Conservation (phyloP, 345 rosid genomes). For the Syzygium aqueum region DNA sequence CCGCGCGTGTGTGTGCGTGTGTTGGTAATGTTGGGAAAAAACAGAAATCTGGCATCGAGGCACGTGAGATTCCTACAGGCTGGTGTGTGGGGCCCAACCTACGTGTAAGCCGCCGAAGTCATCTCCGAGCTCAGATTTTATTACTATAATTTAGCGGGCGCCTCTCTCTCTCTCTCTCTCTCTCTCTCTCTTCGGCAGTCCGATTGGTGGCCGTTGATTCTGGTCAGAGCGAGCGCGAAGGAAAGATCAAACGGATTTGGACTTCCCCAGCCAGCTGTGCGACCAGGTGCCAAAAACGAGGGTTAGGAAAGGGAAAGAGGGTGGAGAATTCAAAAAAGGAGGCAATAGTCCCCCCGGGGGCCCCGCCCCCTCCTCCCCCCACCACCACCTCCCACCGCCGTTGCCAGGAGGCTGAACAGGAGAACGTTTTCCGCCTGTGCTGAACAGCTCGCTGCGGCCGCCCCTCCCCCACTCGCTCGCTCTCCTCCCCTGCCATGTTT, state of each 20-base stretch:
- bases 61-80: constrained; percentile 63
- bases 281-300: background rate
- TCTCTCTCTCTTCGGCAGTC: background rate
- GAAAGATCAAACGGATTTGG: background rate
- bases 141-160: too few species aligned
- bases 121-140: background rate
- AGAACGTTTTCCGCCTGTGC: background rate
- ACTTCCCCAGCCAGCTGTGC: background rate
- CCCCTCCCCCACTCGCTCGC: too few species aligned
- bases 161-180: background rate
- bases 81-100: constrained; percentile 36
- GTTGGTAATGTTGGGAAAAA: constrained; percentile 12
- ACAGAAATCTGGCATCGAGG: constrained; percentile 22
- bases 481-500: background rate
- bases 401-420: background rate
- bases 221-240: background rate
- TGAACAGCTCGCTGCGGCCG: background rate
- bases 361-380: background rate
- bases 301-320: background rate
- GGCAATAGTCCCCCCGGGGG: background rate
- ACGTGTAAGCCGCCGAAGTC: constrained; percentile 32
- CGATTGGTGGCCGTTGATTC: background rate
- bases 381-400: background rate
- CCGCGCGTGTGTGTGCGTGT: background rate
- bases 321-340: background rate